Evolutionary conservation across 352 stramenopile genomes (phyloP), one percentile per base, ranked within the genome.

Genomic region (Lagenidium sp.): DNA sequence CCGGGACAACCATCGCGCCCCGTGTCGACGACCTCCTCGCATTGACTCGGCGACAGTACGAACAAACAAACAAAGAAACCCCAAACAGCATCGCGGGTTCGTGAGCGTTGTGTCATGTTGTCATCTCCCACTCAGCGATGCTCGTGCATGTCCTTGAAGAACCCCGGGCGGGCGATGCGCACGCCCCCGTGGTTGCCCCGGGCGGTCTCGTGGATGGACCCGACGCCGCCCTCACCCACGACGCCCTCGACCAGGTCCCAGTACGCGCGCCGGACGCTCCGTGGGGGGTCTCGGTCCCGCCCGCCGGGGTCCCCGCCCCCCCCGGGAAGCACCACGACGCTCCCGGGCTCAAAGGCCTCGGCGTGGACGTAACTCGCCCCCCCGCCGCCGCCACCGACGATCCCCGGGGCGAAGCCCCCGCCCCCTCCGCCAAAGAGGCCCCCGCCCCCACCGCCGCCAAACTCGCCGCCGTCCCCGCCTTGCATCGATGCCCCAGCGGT

Each of bases 61-160:
- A n/a, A n/a, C n/a, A n/a, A n/a, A n/a, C n/a, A n/a, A n/a, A n/a
- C n/a, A n/a, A n/a, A n/a, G n/a, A n/a, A n/a, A n/a, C n/a, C n/a
- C n/a, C n/a, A n/a, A n/a, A n/a, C n/a, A n/a, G n/a, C n/a, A n/a
- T n/a, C n/a, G n/a, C n/a, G n/a, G n/a, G n/a, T n/a, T n/a, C n/a
- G n/a, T n/a, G n/a, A n/a, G n/a, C n/a, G n/a, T n/a, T n/a, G n/a
- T n/a, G n/a, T n/a, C n/a, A n/a, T n/a, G n/a, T n/a, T 32, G 28
- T 32, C 28, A 32, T 32, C n/a, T 34, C 8, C 7, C 18, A 15
- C 15, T 50, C 25, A 50, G 8, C 45, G 16, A 22, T 56, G 53
- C 39, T 77, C 65, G 38, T 83, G 81, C 74, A 90, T 90, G 36
- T 90, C 72, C 22, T 76, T 65, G 53, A 83, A 87, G 42, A 86